Percentiles rank a stretch among this genome's conserved stretches.
These are phyloP conservation scores for Sarocladium strictum DNA, from an alignment of 2,329 filamentous ascomycete species.

Conservation along the genomic window DNA sequence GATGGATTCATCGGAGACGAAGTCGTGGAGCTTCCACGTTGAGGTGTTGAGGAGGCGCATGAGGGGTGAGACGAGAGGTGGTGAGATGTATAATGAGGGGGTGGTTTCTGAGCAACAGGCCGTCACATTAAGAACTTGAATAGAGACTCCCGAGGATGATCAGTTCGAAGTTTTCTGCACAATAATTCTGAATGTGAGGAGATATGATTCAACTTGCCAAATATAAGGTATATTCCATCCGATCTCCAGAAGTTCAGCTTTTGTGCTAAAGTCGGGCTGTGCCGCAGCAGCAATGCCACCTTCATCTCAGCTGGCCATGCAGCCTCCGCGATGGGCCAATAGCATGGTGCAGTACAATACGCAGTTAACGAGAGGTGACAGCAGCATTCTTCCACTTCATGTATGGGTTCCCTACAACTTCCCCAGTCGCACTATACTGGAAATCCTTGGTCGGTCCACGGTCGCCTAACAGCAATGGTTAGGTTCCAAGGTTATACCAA, in stretches of 20 bases:
- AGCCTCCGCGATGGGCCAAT: neutral
- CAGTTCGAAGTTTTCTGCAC: no score
- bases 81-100: neutral
- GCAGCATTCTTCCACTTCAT: no score
- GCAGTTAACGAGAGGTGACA: neutral
- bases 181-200: no score
- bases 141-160: no score
- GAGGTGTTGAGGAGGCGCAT: slow-evolving; percentile 21
- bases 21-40: slow-evolving; percentile 16
- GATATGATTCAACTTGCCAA: no score
- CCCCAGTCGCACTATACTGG: no score
- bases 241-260: neutral
- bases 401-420: no score
- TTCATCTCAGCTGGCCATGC: neutral
- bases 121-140: no score
- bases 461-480: no score
- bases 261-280: neutral
- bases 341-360: neutral
- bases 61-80: neutral
- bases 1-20: slow-evolving; percentile 12
- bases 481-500: no score
- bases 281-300: neutral
- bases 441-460: no score
- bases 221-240: neutral
- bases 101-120: no score